Evolutionary conservation across 352 stramenopile species (phyloP).

Genomic region (Stramenopiles sp.): DNA sequence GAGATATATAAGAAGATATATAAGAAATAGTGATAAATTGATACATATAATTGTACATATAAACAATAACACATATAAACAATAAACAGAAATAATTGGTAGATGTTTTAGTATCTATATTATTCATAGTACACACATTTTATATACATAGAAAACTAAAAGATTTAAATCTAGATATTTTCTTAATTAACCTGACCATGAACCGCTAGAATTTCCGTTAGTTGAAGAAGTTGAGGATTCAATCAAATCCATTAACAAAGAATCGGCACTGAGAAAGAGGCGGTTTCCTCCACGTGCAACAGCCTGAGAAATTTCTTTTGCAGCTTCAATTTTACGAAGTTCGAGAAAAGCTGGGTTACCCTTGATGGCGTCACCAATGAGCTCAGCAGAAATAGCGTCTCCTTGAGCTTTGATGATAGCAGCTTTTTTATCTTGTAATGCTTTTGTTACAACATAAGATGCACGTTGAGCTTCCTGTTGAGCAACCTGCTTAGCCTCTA

Average conservation of each 20-base stretch:
- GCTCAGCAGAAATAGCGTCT: conserved; percentile 86
- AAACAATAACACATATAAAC: too few relatives aligned
- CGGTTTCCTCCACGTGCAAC: conserved; percentile 74
- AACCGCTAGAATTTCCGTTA: too few relatives aligned
- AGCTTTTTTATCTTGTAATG: conserved; percentile 93
- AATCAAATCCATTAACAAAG: conserved; percentile 77
- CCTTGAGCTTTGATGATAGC: conserved; percentile 80
- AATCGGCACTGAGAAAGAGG: conserved; percentile 88
- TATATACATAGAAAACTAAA: too few relatives aligned
- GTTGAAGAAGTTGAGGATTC: too few relatives aligned
- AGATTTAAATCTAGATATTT: too few relatives aligned
- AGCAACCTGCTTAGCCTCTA: conserved; percentile 97
- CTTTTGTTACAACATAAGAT: conserved; percentile 88
- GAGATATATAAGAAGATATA: too few relatives aligned
- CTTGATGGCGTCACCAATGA: conserved; percentile 92
- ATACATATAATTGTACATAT: too few relatives aligned
- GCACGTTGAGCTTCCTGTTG: conserved; percentile 94
- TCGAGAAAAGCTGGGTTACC: conserved; percentile 97
- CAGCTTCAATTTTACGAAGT: conserved; percentile 80
- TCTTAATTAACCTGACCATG: too few relatives aligned
- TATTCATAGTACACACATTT: too few relatives aligned
- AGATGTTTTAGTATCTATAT: too few relatives aligned
- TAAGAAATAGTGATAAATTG: too few relatives aligned
- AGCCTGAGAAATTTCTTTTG: conserved; percentile 86
- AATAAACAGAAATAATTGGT: too few relatives aligned